Evolutionary conservation across 495 filamentous ascomycete species (phyloP), one percentile per base, ranked within the genome.

Genomic region (Hyaloscypha hepaticicola): DNA sequence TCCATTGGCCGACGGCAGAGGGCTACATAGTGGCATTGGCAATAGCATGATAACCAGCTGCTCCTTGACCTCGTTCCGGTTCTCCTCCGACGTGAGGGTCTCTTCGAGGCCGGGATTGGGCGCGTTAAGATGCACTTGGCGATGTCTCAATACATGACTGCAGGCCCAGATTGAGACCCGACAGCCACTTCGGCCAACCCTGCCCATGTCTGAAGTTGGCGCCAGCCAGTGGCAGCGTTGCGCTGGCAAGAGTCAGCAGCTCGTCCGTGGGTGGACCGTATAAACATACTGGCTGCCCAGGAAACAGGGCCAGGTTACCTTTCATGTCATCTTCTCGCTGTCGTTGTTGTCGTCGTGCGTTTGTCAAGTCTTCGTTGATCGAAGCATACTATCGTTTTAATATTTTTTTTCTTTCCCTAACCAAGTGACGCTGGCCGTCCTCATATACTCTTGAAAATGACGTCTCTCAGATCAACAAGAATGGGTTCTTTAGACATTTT

Each of bases 401-500:
- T 70, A 67, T 69, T 73, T 69, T 66, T 66, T n/a, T 50, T 52
- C 58, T 45, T 58, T 52, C 55, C 51, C 41, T 19, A 27, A n/a
- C 21, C n/a, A 31, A 45, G 22, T 26, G 60, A 69, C 70, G 74
- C 76, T 74, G 76, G 84, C 73, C 82, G 77, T 81, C 75, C 34
- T 49, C 49, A 63, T 69, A 52, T 59, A 58, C 52, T 65, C 61
- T 69, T 69, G 49, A 48, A 74, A 64, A 59, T 48, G 56, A 61
- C 66, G 72, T 71, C 66, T 48, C 65, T 73, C 77, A 55, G 51
- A 55, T 53, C 61, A 26, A 45, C 60, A 77, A 66, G 38, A 84
- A 92, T 90, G 83, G 82, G 72, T 72, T 84, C 82, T 52, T 71
- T 77, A 69, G 74, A 81, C 73, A 70, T 84, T 70, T 80, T 89